A percentile compares a stretch with the other conserved stretches of the same genome.
Conservation (phyloP, 1,284 basidiomycete species). For the Mycena citricolor region DNA sequence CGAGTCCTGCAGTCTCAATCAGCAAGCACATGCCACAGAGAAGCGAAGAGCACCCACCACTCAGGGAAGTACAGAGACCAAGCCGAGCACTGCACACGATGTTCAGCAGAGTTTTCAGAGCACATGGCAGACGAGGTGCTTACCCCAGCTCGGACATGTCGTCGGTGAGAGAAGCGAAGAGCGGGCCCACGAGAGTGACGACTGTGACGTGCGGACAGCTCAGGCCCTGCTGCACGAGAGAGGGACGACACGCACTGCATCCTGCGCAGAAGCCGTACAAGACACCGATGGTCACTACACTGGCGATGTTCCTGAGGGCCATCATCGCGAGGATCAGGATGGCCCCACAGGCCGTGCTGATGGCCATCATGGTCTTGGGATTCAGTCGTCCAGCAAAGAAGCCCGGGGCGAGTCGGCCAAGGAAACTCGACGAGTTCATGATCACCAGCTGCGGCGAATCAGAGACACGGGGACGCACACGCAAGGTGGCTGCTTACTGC, state of each 20-base stretch:
- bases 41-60: conserved; percentile 2
- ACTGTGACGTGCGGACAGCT: conserved; percentile 26
- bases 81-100: background rate
- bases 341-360: conserved; percentile 21
- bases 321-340: conserved; percentile 32
- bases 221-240: background rate
- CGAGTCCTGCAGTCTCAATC: background rate
- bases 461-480: background rate
- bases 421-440: conserved; percentile 28
- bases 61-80: conserved; percentile 2
- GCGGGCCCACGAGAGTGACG: conserved; percentile 31
- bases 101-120: too few species aligned
- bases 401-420: conserved; percentile 30
- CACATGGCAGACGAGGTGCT: too few species aligned
- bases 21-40: conserved; percentile 10
- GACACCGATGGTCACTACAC: conserved; percentile 28
- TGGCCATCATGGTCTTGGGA: conserved; percentile 27
- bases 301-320: conserved; percentile 23
- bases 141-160: conserved; percentile 33
- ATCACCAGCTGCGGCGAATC: conserved; percentile 29
- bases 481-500: conserved; percentile 23
- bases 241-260: conserved; percentile 28
- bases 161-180: conserved; percentile 30
- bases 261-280: conserved; percentile 39
- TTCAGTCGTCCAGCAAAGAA: conserved; percentile 29